A percentile compares a stretch with the other conserved stretches of the same genome.
These are phyloP conservation scores for Mycosarcoma mackinlayi DNA, from an alignment of 1,284 basidiomycete genomes.

Conservation along the genomic window DNA sequence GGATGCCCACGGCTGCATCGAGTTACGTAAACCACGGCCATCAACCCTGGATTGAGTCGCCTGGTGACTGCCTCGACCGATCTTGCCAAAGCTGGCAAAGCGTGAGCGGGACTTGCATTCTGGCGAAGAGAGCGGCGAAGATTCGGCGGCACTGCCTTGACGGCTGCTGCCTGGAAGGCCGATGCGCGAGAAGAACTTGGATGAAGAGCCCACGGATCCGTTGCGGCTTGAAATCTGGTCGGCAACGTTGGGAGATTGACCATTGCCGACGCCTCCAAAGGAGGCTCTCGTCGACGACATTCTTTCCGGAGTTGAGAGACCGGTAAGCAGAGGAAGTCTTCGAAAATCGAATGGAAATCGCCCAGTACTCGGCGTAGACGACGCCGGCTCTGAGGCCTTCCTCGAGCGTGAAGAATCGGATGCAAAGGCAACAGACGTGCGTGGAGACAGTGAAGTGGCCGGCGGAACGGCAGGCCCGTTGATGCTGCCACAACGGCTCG, in stretches of 20 bases:
- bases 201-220: constrained; percentile 9
- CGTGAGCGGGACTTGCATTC: constrained; percentile 28
- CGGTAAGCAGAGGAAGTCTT: constrained; percentile 13
- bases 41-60: constrained; percentile 4
- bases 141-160: constrained; percentile 24
- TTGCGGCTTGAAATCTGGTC: constrained; percentile 9
- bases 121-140: constrained; percentile 16
- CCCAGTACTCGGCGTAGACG: constrained; percentile 1
- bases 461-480: constrained; percentile 7
- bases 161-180: constrained; percentile 32
- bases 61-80: constrained; percentile 14
- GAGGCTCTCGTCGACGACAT: constrained; percentile 23
- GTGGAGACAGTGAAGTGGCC: constrained; percentile 1
- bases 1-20: constrained; percentile 45
- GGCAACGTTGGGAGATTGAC: constrained; percentile 8
- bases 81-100: constrained; percentile 28
- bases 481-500: constrained; percentile 31
- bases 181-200: constrained; percentile 43
- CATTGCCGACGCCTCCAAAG: constrained; percentile 19
- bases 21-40: constrained; percentile 19
- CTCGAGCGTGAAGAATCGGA: not conserved
- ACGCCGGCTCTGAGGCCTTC: constrained; percentile 1
- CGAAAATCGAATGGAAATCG: constrained; percentile 38
- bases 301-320: constrained; percentile 12
- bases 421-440: constrained; percentile 1